A percentile compares a stretch with the other conserved stretches of the same genome.
Evolutionary conservation across 495 filamentous ascomycete genomes (phyloP).

Genomic region (Penicillium atrosanguineum): DNA sequence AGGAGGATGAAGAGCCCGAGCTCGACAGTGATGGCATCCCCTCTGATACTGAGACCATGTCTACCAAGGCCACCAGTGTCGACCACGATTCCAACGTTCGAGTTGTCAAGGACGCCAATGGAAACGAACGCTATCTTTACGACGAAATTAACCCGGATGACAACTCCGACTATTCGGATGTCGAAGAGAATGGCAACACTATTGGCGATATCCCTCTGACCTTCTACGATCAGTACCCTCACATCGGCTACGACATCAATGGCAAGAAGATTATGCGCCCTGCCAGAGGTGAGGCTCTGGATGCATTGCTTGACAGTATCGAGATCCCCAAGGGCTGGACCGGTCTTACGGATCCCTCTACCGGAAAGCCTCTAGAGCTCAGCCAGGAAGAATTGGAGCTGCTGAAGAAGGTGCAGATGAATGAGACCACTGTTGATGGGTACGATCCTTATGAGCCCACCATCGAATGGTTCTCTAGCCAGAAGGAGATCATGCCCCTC

Average conservation of each 20-base stretch:
- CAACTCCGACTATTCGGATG: conserved; percentile 91
- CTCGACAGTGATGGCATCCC: conserved; percentile 53
- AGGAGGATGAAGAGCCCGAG: conserved; percentile 41
- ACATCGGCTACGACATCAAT: conserved; percentile 98
- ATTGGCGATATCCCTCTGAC: conserved; percentile 92
- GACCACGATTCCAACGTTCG: conserved; percentile 39
- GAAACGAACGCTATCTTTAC: conserved; percentile 73
- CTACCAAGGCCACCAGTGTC: conserved; percentile 19
- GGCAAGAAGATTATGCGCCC: conserved; percentile 96
- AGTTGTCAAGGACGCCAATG: conserved; percentile 65
- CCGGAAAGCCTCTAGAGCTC: conserved; percentile 86
- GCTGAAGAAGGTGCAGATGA: conserved; percentile 83
- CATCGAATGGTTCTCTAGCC: conserved; percentile 88
- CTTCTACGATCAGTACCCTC: conserved; percentile 96
- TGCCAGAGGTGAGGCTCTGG: conserved; percentile 88
- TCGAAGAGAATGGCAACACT: conserved; percentile 75
- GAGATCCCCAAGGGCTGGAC: conserved; percentile 99
- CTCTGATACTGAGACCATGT: conserved; percentile 37
- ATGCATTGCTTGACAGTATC: conserved; percentile 92
- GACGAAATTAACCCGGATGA: conserved; percentile 92
- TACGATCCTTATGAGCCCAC: conserved; percentile 92
- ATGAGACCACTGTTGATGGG: conserved; percentile 80
- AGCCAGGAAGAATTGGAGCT: conserved; percentile 87
- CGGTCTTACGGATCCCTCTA: conserved; percentile 87
- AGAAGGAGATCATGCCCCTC: conserved; percentile 88